Base-by-base conservation (phyloP, 179 eudicot species). In the Silene coronaria region DNA sequence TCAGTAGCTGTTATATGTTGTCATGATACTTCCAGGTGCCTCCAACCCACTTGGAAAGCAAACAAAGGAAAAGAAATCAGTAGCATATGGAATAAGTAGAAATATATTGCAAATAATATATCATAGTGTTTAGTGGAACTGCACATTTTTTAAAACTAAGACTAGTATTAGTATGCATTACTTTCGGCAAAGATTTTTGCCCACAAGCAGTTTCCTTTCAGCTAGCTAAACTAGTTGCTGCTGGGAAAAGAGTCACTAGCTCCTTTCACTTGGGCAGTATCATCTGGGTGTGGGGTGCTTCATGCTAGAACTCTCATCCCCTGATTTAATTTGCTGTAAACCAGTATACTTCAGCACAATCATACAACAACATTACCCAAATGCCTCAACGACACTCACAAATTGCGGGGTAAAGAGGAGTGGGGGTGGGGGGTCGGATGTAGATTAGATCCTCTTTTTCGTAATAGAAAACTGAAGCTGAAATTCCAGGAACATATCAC, bases 101-200 rank as follows among this genome's bases (percentile, higher is more conserved):
- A n/a, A n/a, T n/a, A n/a, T n/a, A n/a, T n/a, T n/a, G n/a, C 32
- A 46, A 60, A 62, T 58, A 73, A 6, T 5, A 38, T 24, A 64
- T 46, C 17, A 58, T 58, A 78, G 71, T 9, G 34, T 61, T 77
- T 46, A 77, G 73, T 77, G 75, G 70, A 45, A 70, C 34, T 70
- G 75, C 70, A 64, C 64, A 34, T 71, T 34, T 32, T 28, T 7
- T 67, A 11, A 36, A 9, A 34, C 53, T 34, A 66, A 28, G 59
- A 38, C 30, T 13, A 28, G 81, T 77, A 72, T 78, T 78, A 75
- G 68, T 62, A 64, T 30, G 65, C 80, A 78, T 67, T 67, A 67
- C 81, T 78, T 78, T 78, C 81, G 76, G 81, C 77, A 78, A 78
- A 72, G 76, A 72, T 55, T 48, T 65, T 72, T 75, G 51, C 17